Conservation (phyloP, 192 early-diverging fungal genomes). For the Backusella macrospora region DNA sequence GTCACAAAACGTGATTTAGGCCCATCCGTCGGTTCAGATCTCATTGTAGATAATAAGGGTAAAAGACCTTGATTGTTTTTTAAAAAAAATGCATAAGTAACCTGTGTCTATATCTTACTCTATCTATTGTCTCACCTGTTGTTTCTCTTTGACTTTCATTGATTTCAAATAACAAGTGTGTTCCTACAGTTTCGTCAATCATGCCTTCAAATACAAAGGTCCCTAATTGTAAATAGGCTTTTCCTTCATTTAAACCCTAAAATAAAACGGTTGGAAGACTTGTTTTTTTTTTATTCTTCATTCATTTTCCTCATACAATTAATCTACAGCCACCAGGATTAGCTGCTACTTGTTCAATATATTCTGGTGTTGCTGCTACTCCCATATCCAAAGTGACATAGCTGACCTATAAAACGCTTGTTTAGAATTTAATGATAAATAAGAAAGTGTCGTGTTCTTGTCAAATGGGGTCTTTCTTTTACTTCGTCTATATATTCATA, state of each 20-base stretch:
- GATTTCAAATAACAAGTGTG: conserved; percentile 15
- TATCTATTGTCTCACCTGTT: conserved; percentile 3
- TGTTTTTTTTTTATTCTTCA: not conserved
- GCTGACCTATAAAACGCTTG: conserved; percentile 1
- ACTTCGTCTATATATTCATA: conserved; percentile 27
- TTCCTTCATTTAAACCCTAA: conserved; percentile 20
- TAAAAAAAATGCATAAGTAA: not conserved
- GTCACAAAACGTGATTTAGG: not conserved
- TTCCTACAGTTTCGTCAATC: conserved; percentile 21
- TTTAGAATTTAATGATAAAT: too few relatives aligned
- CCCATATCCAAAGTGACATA: conserved; percentile 21
- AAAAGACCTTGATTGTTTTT: conserved; percentile 5
- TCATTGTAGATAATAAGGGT: conserved; percentile 11
- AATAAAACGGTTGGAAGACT: too few relatives aligned
- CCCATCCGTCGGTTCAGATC: not conserved
- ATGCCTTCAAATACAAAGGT: conserved; percentile 11
- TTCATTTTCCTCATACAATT: conserved; percentile 1
- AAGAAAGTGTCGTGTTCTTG: not conserved
- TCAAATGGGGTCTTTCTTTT: not conserved
- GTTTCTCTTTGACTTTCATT: conserved; percentile 10
- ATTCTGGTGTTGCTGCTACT: not conserved
- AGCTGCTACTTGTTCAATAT: not conserved
- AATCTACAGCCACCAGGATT: conserved; percentile 10
- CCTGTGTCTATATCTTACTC: not conserved
- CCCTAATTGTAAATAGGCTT: conserved; percentile 7